Conservation (phyloP, 2,329 filamentous ascomycete genomes). For the Venturia pyrina region DNA sequence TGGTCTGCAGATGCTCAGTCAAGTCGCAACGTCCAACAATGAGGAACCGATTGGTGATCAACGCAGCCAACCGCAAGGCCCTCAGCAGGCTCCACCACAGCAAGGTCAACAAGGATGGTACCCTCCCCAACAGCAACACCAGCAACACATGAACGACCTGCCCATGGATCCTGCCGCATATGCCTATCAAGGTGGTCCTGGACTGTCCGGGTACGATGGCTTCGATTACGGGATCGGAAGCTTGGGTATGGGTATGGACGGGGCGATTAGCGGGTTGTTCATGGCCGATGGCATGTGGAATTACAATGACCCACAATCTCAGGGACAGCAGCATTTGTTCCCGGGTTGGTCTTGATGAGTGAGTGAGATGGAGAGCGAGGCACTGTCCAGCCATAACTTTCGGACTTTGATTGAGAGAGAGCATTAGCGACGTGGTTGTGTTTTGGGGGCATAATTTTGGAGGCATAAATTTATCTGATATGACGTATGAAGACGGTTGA, state of each 20-base stretch:
- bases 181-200: slow-evolving; percentile 1
- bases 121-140: slow-evolving; percentile 4
- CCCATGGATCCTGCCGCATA: slow-evolving; percentile 13
- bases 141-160: background rate
- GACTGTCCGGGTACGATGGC: slow-evolving; percentile 1
- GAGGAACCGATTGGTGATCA: slow-evolving; percentile 1
- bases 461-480: no score
- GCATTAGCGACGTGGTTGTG: no score
- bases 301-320: background rate
- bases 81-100: slow-evolving; percentile 3
- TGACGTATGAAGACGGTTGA: background rate
- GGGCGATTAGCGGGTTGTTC: slow-evolving; percentile 11
- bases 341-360: slow-evolving; percentile 4
- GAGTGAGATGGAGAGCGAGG: background rate
- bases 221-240: slow-evolving; percentile 10
- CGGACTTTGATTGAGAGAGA: no score
- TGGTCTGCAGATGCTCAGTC: slow-evolving; percentile 29
- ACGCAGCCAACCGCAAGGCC: background rate
- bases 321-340: slow-evolving; percentile 4
- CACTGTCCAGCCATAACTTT: no score
- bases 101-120: slow-evolving; percentile 10
- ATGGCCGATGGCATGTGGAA: slow-evolving; percentile 10
- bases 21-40: slow-evolving; percentile 23
- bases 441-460: no score
- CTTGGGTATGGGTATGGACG: slow-evolving; percentile 9